Percentiles rank a stretch among this genome's conserved stretches.
phyloP scores from a whole-genome alignment of 257 asterid genomes.

The Solanum clarkiae region DNA sequence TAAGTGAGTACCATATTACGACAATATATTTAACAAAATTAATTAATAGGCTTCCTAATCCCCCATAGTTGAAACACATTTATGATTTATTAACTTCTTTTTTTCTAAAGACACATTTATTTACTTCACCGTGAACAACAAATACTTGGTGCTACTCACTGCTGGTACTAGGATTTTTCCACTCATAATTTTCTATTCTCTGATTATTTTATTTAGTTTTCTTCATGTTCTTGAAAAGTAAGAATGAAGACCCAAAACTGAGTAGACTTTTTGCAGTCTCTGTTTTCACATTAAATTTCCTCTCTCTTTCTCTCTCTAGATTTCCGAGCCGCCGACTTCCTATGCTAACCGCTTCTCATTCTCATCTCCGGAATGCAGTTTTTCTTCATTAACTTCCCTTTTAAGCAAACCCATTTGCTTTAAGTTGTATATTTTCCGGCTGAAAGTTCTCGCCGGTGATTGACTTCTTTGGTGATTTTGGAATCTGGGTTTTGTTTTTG shows the following conservation, averaged over 20 bases:
- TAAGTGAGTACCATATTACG: too few species aligned
- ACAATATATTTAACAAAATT: too few species aligned
- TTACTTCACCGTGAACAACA: neutral
- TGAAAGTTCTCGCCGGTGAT: neutral
- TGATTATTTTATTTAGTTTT: neutral
- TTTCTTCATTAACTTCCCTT: neutral
- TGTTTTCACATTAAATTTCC: constrained; percentile 2
- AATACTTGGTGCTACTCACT: neutral
- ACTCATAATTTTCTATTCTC: neutral
- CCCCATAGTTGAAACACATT: neutral
- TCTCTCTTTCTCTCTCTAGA: constrained; percentile 5
- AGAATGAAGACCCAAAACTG: constrained; percentile 14
- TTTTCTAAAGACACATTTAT: neutral
- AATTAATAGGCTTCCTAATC: neutral
- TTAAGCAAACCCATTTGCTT: constrained; percentile 6
- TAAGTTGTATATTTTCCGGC: neutral
- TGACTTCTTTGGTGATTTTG: neutral
- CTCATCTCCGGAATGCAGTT: neutral
- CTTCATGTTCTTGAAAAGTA: neutral
- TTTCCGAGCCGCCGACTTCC: constrained; percentile 6
- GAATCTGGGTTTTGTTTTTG: neutral
- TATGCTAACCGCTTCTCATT: neutral
- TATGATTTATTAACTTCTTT: neutral
- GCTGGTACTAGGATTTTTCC: neutral
- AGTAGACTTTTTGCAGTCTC: constrained; percentile 16